Evolutionary conservation across 805 yeast genomes (phyloP), one percentile per base, ranked within the genome.

Genomic region (Sugiyamaella americana): DNA sequence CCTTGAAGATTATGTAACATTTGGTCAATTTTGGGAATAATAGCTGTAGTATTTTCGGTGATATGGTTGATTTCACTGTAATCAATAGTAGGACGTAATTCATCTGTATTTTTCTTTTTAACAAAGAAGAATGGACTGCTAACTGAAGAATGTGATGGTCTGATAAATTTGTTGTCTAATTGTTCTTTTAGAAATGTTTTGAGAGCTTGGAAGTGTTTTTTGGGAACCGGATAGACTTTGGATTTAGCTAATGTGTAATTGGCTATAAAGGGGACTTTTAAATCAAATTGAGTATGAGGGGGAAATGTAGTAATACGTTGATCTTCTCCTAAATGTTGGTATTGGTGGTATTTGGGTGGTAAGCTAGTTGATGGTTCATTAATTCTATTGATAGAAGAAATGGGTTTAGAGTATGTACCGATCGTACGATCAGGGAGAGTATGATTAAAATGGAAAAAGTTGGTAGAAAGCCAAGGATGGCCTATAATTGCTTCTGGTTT

Each of bases 11-110:
- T 21, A 38, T 13, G 5, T 13, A 38, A 13, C 17, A 38, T 20
- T 8, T 38, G 40, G 23, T 38, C 18, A 13, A 38, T 38, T n/a
- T 10, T n/a, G 10, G 41, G 41, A 19, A 38, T 26, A 26, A 13
- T 13, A 8, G 32, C 8, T 8, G 32, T 8, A 13, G 32, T 13
- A 8, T 8, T 8, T 26, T 26, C 11, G 8, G 32, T 26, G 8
- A 26, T 26, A 8, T 26, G 11, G 32, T 26, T 26, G 32, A 26
- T 26, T 8, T 13, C 32, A 13, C 11, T 8, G 13, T 26, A 26
- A 13, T 26, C 32, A 26, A 13, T 13, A 8, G 13, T 13, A 8
- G 32, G 32, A 8, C 32, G 8, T 13, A 26, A 26, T 26, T 26
- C 32, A 13, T 26, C 32, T 13, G 32, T 26, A 13, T 26, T 13